Evolutionary conservation across 1,284 basidiomycete species (phyloP).

Genomic region (Puccinia hordei): DNA sequence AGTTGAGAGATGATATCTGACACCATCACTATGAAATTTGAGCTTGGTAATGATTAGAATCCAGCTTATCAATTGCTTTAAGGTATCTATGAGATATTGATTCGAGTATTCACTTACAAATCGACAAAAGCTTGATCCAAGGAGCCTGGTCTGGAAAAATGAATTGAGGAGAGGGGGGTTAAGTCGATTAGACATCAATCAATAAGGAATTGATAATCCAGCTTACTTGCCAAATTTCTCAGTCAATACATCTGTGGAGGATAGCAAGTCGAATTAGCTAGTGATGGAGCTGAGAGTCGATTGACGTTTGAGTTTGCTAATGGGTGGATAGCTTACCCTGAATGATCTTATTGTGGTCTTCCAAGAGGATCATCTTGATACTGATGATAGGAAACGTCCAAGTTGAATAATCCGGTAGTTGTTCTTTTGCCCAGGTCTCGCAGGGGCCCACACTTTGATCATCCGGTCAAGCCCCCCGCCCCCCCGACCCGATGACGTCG

Average conservation of each 20-base stretch:
- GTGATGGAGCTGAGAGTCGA: conserved; percentile 39
- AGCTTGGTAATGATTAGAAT: background rate
- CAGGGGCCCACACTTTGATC: too few species aligned
- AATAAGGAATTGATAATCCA: background rate
- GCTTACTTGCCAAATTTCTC: conserved; percentile 84
- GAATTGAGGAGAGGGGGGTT: background rate
- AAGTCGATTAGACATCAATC: background rate
- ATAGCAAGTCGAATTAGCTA: background rate
- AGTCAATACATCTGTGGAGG: conserved; percentile 82
- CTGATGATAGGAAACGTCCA: background rate
- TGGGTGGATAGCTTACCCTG: conserved; percentile 5
- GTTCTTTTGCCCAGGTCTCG: background rate
- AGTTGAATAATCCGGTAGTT: background rate
- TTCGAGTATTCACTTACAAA: conserved; percentile 9
- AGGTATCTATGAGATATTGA: conserved; percentile 75
- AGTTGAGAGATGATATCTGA: conserved; percentile 88
- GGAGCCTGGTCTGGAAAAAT: conserved; percentile 32
- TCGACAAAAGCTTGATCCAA: conserved; percentile 33
- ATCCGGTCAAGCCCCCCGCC: too few species aligned
- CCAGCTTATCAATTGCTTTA: conserved; percentile 55
- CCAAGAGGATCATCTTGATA: conserved; percentile 69
- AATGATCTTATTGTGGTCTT: conserved; percentile 60
- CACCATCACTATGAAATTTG: conserved; percentile 94
- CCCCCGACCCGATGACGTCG: too few species aligned
- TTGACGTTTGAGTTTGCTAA: background rate